Base-by-base conservation (phyloP, 305 asterid genomes). In the Solanum aculeatissimum region DNA sequence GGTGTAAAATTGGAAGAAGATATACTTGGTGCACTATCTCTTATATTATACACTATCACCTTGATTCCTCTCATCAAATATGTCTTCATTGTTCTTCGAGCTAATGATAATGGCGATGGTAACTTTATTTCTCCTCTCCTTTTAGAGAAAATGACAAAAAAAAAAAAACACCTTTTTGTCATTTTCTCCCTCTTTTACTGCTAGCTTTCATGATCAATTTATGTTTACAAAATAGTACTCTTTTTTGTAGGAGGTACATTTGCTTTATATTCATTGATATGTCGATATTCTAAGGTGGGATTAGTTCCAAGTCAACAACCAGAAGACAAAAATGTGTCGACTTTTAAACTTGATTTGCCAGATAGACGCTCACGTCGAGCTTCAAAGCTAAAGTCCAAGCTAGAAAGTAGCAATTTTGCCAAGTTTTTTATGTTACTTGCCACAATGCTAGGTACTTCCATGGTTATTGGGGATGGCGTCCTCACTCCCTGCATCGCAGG, bases 91-190 rank as follows among this genome's bases (percentile, higher is more conserved):
- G 97, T 94, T 57, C 69, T 93, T 3, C 91, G 87, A 0, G 98
- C 98, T 0, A 94, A 94, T 58, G 97, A 93, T 82, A 90, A 94
- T 25, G 98, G 97, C 14, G 91, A 94, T 4, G 98, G 98, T 94
- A 87, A 21, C 77, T 69, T 29, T 6, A 15, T 65, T 65, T 55
- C 25, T 6, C 23, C 25, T 55, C 25, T n/a, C 19, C 62, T 19
- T 55, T 19, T 9, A 66, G 23, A 2, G 7, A 66, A 32, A 66
- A 66, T 2, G 13, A 66, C n/a, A 15, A 66, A 16, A 18, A 54
- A 8, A 0, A 4, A n/a, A n/a, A n/a, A n/a, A n/a, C n/a, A n/a
- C n/a, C n/a, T n/a, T n/a, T n/a, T n/a, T n/a, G n/a, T n/a, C n/a
- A 32, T 32, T 32, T 32, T 32, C 38, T 32, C 38, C 38, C 4